Evolutionary conservation across 1,284 basidiomycete genomes (phyloP), one percentile per base, ranked within the genome.

Genomic region (Trametes polyzona): DNA sequence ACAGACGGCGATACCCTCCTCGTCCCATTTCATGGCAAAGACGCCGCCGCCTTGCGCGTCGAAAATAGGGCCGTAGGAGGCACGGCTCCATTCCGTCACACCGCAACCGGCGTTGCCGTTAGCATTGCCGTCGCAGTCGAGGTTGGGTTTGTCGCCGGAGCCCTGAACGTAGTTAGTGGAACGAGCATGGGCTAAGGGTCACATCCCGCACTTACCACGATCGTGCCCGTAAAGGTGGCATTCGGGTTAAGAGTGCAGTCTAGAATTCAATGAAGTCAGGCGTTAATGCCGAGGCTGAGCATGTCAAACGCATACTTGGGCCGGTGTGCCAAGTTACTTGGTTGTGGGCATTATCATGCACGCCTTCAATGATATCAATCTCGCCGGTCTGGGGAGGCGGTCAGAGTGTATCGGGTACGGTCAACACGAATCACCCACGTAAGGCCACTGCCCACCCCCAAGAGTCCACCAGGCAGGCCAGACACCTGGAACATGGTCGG

Each of bases 351-450:
- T 88, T 88, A 59, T 87, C 84, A 65, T 91, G 87, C 4, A 91
- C 88, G 8, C 88, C 87, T 73, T 92, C 89, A 19, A 92, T 80
- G 50, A 93, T 87, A 71, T 93, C 91, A 35, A 93, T 90, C 73
- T 93, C 90, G 6, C 90, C 90, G 6, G 76, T 74, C 85, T 88
- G 59, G 17, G 33, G 37, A 39, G 1, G 56, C 51, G n/a, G 63
- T 47, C 47, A 41, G 50, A 32, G 5, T 4, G 47, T 4, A 40
- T 14, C n/a, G 2, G 10, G 23, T 11, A 42, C 33, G 29, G 32
- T 19, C 41, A 23, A 30, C 24, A 6, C 21, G 7, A 30, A 17
- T 14, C 72, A 62, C 68, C 61, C 47, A 86, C 86, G 44, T 71
- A 70, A 8, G 86, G 86, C 82, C 84, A 84, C 41, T 76, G 72